phyloP scores from a whole-genome alignment of 2,329 filamentous ascomycete genomes.

The Diplocarpon mali region DNA sequence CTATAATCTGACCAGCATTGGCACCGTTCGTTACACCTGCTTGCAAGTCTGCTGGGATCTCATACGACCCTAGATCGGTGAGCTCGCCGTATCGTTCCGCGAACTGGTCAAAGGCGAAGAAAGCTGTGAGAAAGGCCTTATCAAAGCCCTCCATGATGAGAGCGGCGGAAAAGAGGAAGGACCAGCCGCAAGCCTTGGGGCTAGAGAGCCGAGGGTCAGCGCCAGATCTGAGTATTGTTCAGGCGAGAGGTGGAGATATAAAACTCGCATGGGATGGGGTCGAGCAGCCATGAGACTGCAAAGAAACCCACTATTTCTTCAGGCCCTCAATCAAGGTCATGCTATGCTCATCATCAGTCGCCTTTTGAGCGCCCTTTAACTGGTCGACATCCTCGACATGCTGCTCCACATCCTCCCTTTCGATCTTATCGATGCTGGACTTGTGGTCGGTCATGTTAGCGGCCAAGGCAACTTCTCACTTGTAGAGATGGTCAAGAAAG shows the following conservation, averaged over 20 bases:
- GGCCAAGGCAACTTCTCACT: no score
- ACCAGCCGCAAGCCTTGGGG: slow-evolving; percentile 20
- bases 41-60: slow-evolving; percentile 30
- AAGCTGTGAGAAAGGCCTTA: slow-evolving; percentile 26
- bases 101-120: slow-evolving; percentile 27
- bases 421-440: neutral
- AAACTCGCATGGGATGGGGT: no score
- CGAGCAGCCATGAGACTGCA: neutral
- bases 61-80: slow-evolving; percentile 19
- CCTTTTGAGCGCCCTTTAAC: slow-evolving; percentile 7
- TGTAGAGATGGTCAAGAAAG: no score
- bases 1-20: slow-evolving; percentile 32
- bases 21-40: slow-evolving; percentile 32
- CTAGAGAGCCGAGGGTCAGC: neutral
- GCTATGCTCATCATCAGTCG: slow-evolving; percentile 13
- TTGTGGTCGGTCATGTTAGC: neutral
- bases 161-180: slow-evolving; percentile 28
- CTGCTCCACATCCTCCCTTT: slow-evolving; percentile 1
- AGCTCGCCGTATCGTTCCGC: slow-evolving; percentile 23
- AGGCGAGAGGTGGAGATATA: no score
- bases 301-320: slow-evolving; percentile 1
- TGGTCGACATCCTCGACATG: slow-evolving; percentile 1
- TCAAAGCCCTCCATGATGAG: slow-evolving; percentile 34
- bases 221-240: no score
- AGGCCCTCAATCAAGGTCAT: slow-evolving; percentile 9